Base-by-base conservation (phyloP, 2,329 filamentous ascomycete genomes). In the Fusarium armeniacum region DNA sequence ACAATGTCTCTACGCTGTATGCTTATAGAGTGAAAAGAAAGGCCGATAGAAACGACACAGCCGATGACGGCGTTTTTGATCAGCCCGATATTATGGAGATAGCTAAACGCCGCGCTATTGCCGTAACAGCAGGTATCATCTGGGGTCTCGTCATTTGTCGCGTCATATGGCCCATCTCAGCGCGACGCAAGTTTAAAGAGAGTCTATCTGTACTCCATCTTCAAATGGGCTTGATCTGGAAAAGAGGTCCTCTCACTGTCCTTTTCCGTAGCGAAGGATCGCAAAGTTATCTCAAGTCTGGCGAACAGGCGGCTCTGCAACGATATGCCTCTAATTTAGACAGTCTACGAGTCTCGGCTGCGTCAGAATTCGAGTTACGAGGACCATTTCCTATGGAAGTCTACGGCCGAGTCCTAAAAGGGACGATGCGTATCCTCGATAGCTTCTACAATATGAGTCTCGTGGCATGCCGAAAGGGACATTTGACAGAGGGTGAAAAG, bases 391-490 rank as follows among this genome's bases (percentile, higher is more conserved):
- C 94, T 0, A 86, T 90, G 70, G 88, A 87, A 28, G 86, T 89
- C 7, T 94, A 92, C 75, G 88, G 87, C 2, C 87, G 89, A 22
- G 91, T 98, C 52, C 85, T 98, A 74, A 87, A 88, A 28, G 90
- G 91, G 9, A 97, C 94, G 0, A 90, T 90, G 63, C 89, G 91
- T 22, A 93, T 98, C 78, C 88, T 98, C 2, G 94, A 98, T 79
- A 91, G 93, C 18, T 98, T 98, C 78, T 94, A 98, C 75, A 93
- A 94, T 51, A 97, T 99, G 93, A 97, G 95, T 65, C 89, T 98
- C 5, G 90, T 97, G 59, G 94, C 97, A 26, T 87, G 92, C 75
- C 94, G 94, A 75, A 93, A 95, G 58, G 84, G 91, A 2, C 87
- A 88, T 33, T 87, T 93, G 1, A 93, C 90, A 2, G 88, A 91